Evolutionary conservation across 2,329 filamentous ascomycete species (phyloP), one percentile per base, ranked within the genome.

Genomic region (Talaromyces atroroseus): DNA sequence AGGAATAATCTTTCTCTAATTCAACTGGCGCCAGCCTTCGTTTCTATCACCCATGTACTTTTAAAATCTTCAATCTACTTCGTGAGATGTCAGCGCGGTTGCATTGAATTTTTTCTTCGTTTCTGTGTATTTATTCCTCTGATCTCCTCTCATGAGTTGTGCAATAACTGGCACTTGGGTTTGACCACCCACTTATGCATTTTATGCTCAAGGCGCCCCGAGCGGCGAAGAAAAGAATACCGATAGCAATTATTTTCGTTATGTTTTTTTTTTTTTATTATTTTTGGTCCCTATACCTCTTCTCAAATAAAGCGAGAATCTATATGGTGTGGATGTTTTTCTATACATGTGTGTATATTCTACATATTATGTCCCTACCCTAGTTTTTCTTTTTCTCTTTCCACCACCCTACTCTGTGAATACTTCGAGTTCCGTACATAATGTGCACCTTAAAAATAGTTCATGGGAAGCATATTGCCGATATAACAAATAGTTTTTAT

Each of bases 91-190:
- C 46, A 29, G 51, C 51, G 56, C 21, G 49, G 29, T 49, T 44
- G 49, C 45, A 46, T 53, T 45, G 10, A 40, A 49, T 36, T 14
- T 40, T 45, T 44, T 20, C 38, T 57, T 57, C 42, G 29, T 56
- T 21, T 45, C 24, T 45, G 24, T 53, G 51, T 53, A 57, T 52
- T 57, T 52, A 49, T 45, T 52, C 45, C 49, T 52, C 49, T 53
- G 51, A 57, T 57, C 55, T 57, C 55, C 55, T 48, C 55, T 57
- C 55, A 57, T 49, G 34, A 40, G 45, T 52, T 52, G 55, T 18
- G 21, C 44, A 44, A 52, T 57, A 52, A 47, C 29, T 48, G 55
- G 49, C 49, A 34, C 55, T 52, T 46, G 49, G 42, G 38, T 34
- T 42, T 42, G 34, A 44, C 55, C 49, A 49, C 40, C 55, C 49